Percentiles rank a stretch among this genome's conserved stretches.
Evolutionary conservation across 2,329 filamentous ascomycete genomes (phyloP).

Genomic region (Fusarium aywerte): DNA sequence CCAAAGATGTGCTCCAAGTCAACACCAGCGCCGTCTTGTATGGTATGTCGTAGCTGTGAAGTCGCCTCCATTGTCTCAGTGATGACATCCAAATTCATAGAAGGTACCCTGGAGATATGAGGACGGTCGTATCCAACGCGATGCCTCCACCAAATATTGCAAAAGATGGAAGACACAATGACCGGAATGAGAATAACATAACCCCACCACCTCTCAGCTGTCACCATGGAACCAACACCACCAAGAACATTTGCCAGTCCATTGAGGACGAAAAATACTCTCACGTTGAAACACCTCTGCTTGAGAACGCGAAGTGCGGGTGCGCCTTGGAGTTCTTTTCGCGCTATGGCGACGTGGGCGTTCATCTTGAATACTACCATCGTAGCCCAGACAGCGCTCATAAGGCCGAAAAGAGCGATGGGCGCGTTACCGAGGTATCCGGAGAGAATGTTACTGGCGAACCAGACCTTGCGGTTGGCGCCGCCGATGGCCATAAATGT

Average conservation of each 20-base stretch:
- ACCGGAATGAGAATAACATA: slow-evolving; percentile 64
- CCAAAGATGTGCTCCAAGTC: slow-evolving; percentile 10
- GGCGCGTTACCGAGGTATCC: slow-evolving; percentile 66
- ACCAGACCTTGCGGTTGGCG: slow-evolving; percentile 54
- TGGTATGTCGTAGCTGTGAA: slow-evolving; percentile 5
- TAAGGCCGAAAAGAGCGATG: slow-evolving; percentile 60
- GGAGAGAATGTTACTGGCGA: slow-evolving; percentile 63
- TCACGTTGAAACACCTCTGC: slow-evolving; percentile 51
- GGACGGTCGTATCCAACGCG: slow-evolving; percentile 56
- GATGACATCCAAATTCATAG: slow-evolving; percentile 3
- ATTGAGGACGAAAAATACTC: slow-evolving; percentile 58
- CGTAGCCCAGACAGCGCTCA: slow-evolving; percentile 60
- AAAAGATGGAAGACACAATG: slow-evolving; percentile 57
- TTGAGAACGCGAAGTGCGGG: slow-evolving; percentile 47
- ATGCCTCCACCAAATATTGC: slow-evolving; percentile 61
- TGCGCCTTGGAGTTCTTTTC: slow-evolving; percentile 42
- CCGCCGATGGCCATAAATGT: slow-evolving; percentile 66
- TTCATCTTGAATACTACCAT: slow-evolving; percentile 56
- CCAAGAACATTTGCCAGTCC: slow-evolving; percentile 59
- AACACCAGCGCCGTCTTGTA: slow-evolving; percentile 9
- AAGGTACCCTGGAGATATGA: not conserved
- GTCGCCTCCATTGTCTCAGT: slow-evolving; percentile 22
- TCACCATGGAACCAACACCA: slow-evolving; percentile 61
- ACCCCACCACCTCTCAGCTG: slow-evolving; percentile 62
- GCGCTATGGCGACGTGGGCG: slow-evolving; percentile 49